phyloP scores from a whole-genome alignment of 352 stramenopile species.

The Globisporangium spinosum region DNA sequence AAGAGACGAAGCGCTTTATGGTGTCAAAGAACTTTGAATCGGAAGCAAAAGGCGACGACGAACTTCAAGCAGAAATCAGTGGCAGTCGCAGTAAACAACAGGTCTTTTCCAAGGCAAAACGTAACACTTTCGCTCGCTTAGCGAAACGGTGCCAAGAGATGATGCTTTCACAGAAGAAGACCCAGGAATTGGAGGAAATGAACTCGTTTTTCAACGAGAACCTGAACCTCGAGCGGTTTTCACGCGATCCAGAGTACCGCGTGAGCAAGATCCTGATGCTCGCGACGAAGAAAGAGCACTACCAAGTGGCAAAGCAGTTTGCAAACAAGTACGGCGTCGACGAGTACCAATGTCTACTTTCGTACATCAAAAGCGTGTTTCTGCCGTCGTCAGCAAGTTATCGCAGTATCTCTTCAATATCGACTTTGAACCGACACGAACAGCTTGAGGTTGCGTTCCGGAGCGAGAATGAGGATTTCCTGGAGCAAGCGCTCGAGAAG shows the following conservation, averaged over 20 bases:
- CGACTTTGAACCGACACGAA: constrained; percentile 34
- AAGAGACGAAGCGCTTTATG: constrained; percentile 14
- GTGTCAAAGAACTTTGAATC: constrained; percentile 10
- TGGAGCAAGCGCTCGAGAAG: constrained; percentile 61
- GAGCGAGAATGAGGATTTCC: constrained; percentile 45
- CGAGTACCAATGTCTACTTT: constrained; percentile 54
- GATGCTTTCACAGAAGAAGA: constrained; percentile 49
- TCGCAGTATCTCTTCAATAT: neutral
- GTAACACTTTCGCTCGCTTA: constrained; percentile 26
- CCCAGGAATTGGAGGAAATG: constrained; percentile 59
- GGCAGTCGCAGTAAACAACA: neutral
- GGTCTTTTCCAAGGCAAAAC: neutral
- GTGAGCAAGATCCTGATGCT: constrained; percentile 43
- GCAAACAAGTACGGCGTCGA: constrained; percentile 68
- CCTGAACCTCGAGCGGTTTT: constrained; percentile 57
- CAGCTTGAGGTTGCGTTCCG: constrained; percentile 67
- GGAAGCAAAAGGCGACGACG: constrained; percentile 8
- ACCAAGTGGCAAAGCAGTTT: constrained; percentile 47
- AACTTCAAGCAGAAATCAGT: neutral
- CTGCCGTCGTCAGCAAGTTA: constrained; percentile 12
- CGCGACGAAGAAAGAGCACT: constrained; percentile 46
- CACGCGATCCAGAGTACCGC: constrained; percentile 44
- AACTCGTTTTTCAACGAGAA: constrained; percentile 56
- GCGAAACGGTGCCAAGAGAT: constrained; percentile 44
- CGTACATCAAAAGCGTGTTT: constrained; percentile 57